Conservation (phyloP, 163 green algal species). For the Scenedesmus sp. region DNA sequence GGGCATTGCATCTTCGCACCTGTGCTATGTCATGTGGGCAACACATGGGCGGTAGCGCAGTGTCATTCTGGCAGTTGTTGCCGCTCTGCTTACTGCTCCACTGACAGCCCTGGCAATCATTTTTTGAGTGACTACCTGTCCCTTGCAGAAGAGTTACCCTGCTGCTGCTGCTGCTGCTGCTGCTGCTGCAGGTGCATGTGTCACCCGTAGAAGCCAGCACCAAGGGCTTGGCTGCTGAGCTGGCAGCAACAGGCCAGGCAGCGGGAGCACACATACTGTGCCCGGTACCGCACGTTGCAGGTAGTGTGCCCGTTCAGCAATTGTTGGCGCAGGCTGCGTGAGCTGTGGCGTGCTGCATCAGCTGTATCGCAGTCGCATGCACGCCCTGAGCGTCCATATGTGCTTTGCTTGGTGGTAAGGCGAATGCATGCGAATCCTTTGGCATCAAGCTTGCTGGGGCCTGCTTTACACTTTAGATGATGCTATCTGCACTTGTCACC, state of each 20-base stretch:
- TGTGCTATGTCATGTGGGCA: too few species aligned
- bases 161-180: neutral
- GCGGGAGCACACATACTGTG: constrained; percentile 70
- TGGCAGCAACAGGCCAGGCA: constrained; percentile 61
- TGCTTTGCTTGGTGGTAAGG: too few species aligned
- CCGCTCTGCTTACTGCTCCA: too few species aligned
- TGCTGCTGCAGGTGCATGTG: constrained; percentile 57
- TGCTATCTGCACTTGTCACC: too few species aligned
- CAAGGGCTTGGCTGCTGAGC: constrained; percentile 74
- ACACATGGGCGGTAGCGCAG: too few species aligned
- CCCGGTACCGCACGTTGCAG: constrained; percentile 75
- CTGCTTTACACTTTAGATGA: too few species aligned
- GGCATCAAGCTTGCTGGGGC: too few species aligned
- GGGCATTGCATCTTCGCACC: too few species aligned
- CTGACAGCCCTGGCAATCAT: too few species aligned
- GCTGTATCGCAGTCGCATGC: neutral
- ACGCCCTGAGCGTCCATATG: neutral
- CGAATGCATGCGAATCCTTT: too few species aligned
- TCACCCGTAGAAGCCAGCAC: constrained; percentile 72
- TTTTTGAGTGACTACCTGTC: too few species aligned
- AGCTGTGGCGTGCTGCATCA: neutral
- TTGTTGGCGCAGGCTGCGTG: neutral
- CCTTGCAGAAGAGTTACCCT: too few species aligned
- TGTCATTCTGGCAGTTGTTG: neutral
- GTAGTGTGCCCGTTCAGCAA: constrained; percentile 36